Conservation (phyloP, 345 rosid genomes). For the Brassica carinata region DNA sequence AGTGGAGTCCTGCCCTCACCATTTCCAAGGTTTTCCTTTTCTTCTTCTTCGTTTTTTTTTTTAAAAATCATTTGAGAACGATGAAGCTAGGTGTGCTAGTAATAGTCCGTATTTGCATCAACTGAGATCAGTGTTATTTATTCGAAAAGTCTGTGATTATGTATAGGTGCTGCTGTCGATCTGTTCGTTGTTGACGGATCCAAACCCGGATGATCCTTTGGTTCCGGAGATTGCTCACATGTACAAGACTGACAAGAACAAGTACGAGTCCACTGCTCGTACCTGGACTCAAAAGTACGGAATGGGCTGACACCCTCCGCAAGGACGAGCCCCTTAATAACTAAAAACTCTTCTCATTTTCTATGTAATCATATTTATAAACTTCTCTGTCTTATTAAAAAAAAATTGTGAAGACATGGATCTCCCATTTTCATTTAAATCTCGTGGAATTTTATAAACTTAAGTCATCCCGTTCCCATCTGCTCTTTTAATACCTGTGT, state of each 20-base stretch:
- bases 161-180: slow-evolving; percentile 85
- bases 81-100: background rate
- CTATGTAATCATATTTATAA: slow-evolving; percentile 42
- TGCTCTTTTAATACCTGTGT: background rate
- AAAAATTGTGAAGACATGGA: slow-evolving; percentile 32
- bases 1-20: slow-evolving; percentile 96
- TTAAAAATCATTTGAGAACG: background rate
- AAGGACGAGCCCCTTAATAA: slow-evolving; percentile 27
- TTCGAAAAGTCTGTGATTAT: background rate
- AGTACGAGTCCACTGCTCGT: slow-evolving; percentile 95
- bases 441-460: background rate
- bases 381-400: slow-evolving; percentile 26
- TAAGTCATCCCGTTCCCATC: background rate
- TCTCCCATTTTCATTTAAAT: slow-evolving; percentile 23
- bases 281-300: slow-evolving; percentile 99
- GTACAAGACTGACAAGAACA: slow-evolving; percentile 93
- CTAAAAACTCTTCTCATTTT: slow-evolving; percentile 23
- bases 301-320: slow-evolving; percentile 64
- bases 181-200: slow-evolving; percentile 94
- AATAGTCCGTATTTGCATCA: background rate
- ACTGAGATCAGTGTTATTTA: background rate
- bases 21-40: slow-evolving; percentile 73
- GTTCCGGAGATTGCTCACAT: slow-evolving; percentile 97
- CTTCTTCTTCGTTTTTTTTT: background rate
- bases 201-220: slow-evolving; percentile 95